A percentile compares a stretch with the other conserved stretches of the same genome.
Evolutionary conservation across 768 basidiomycete species (phyloP).

Genomic region (Baorangia bicolor): DNA sequence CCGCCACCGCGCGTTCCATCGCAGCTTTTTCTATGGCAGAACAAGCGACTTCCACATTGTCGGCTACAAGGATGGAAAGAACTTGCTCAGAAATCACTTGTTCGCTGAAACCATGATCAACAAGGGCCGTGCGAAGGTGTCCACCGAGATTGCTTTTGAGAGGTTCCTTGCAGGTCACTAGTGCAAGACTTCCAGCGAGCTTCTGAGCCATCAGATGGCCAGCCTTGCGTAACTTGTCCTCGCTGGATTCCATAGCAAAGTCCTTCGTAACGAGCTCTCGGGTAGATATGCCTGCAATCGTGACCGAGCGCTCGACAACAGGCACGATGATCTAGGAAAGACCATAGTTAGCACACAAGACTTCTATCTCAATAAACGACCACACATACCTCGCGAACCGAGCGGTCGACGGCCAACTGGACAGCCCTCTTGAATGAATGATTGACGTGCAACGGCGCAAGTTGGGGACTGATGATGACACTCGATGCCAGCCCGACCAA

Average conservation of each 20-base stretch:
- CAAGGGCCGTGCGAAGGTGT: slow-evolving; percentile 80
- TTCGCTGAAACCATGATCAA: slow-evolving; percentile 88
- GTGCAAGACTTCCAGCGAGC: slow-evolving; percentile 90
- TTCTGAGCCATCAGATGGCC: slow-evolving; percentile 97
- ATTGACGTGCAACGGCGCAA: slow-evolving; percentile 72
- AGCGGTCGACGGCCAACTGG: slow-evolving; percentile 86
- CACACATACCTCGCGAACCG: slow-evolving; percentile 81
- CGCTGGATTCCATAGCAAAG: slow-evolving; percentile 89
- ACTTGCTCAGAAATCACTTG: slow-evolving; percentile 83
- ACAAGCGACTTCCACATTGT: slow-evolving; percentile 93
- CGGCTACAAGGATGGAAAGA: slow-evolving; percentile 74
- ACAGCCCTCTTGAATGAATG: slow-evolving; percentile 88
- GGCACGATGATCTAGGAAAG: slow-evolving; percentile 81
- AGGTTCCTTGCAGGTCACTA: slow-evolving; percentile 98
- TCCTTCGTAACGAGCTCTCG: slow-evolving; percentile 94
- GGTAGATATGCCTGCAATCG: slow-evolving; percentile 97
- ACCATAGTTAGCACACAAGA: not conserved
- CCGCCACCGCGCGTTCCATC: slow-evolving; percentile 91
- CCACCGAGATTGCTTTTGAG: slow-evolving; percentile 87
- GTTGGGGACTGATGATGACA: slow-evolving; percentile 76
- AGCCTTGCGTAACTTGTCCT: slow-evolving; percentile 86
- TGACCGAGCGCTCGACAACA: slow-evolving; percentile 96
- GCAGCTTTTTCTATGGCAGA: slow-evolving; percentile 95
- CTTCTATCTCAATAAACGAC: not conserved
- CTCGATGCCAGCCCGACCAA: slow-evolving; percentile 66